Conservation (phyloP, 1,139 yeast species). For the Nakaseomyces bracarensis region DNA sequence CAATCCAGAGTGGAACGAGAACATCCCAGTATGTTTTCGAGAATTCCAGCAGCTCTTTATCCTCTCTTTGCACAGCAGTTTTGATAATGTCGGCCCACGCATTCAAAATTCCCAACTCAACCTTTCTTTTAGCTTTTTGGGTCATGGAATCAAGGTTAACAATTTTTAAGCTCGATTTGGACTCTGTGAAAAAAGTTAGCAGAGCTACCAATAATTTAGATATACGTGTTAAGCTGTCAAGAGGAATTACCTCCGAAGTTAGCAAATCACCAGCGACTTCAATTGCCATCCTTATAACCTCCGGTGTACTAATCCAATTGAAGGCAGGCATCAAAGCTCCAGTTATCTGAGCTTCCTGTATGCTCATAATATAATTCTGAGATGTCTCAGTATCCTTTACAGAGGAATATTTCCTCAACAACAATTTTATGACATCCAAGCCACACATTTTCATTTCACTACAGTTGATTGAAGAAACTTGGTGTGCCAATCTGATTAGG, state of each 20-base stretch:
- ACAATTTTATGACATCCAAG: constrained; percentile 54
- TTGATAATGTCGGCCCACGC: constrained; percentile 84
- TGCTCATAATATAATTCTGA: constrained; percentile 67
- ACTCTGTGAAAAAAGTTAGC: constrained; percentile 45
- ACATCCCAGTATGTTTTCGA: constrained; percentile 52
- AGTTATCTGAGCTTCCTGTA: constrained; percentile 89
- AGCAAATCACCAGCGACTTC: constrained; percentile 73
- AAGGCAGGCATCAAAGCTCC: constrained; percentile 91
- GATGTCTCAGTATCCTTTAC: constrained; percentile 69
- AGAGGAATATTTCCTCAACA: constrained; percentile 41
- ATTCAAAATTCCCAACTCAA: constrained; percentile 64
- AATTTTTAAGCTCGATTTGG: constrained; percentile 26
- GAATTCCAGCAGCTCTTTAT: constrained; percentile 36
- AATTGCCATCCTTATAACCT: constrained; percentile 69
- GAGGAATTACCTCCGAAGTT: constrained; percentile 44
- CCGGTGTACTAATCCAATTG: constrained; percentile 60
- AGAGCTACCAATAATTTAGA: constrained; percentile 59
- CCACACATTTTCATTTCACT: constrained; percentile 58
- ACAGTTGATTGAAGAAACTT: constrained; percentile 71
- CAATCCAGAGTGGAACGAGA: constrained; percentile 72
- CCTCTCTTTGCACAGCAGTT: constrained; percentile 35
- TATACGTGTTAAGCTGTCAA: constrained; percentile 49
- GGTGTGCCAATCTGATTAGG: constrained; percentile 70
- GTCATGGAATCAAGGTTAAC: constrained; percentile 38
- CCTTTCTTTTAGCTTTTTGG: constrained; percentile 47